These are phyloP conservation scores for Talaromyces rugulosus DNA, from an alignment of 2,329 filamentous ascomycete species.

Conservation along the genomic window DNA sequence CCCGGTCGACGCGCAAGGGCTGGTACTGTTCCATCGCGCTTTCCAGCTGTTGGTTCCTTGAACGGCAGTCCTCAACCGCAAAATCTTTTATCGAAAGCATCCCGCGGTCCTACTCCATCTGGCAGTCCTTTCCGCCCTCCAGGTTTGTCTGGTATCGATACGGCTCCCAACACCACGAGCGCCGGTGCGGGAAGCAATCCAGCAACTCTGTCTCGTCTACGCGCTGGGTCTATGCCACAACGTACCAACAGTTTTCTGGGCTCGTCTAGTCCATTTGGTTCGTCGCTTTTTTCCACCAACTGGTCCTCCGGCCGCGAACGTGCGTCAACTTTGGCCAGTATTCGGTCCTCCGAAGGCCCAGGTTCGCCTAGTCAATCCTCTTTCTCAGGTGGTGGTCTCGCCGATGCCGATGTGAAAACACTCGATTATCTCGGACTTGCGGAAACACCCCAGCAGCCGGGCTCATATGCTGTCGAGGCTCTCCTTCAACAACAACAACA, in stretches of 20 bases:
- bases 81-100: constrained; percentile 67
- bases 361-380: constrained; percentile 82
- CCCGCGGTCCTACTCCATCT: constrained; percentile 72
- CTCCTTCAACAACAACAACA: constrained; percentile 44
- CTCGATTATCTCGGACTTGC: constrained; percentile 93
- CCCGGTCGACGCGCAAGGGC: constrained; percentile 78
- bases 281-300: constrained; percentile 79
- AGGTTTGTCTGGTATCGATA: constrained; percentile 37
- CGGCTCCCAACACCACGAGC: constrained; percentile 34
- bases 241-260: constrained; percentile 62
- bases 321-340: constrained; percentile 83
- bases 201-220: constrained; percentile 74
- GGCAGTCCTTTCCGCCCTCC: constrained; percentile 80
- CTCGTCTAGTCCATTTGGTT: constrained; percentile 68
- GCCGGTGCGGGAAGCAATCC: constrained; percentile 57
- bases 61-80: constrained; percentile 55
- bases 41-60: constrained; percentile 70
- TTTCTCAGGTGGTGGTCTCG: constrained; percentile 78
- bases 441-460: constrained; percentile 80
- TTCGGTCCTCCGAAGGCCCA: constrained; percentile 80
- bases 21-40: constrained; percentile 92
- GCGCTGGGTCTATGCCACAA: constrained; percentile 92
- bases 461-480: constrained; percentile 58
- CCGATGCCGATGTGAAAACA: constrained; percentile 85
- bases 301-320: constrained; percentile 80